Evolutionary conservation across 768 basidiomycete genomes (phyloP), one percentile per base, ranked within the genome.

Genomic region (Crucibulum laeve): DNA sequence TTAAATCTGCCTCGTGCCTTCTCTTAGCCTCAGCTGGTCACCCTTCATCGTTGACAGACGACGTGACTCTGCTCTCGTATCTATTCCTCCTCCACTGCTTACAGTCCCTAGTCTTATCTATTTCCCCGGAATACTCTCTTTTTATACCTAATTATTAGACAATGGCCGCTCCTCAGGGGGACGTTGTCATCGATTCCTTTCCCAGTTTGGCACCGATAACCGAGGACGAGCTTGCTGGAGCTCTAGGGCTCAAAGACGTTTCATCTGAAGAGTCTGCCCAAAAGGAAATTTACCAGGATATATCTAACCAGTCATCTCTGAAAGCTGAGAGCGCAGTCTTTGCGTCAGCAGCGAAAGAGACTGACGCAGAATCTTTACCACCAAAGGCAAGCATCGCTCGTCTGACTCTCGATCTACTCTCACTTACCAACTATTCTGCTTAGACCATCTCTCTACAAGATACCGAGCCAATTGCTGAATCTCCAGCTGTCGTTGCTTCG

Each of bases 151-250:
- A 38, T 47, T 51, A 53, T 47, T 43, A 42, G 38, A 53, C 47
- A 37, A 54, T 56, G 53, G 47, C 55, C 43, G 45, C 49, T 48
- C 45, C 35, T 6, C 44, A 50, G 40, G 35, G 35, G 18, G 35
- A 37, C 35, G 35, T 37, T 37, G 18, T n/a, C 35, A 18, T 21
- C 19, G 18, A n/a, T 4, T 10, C 35, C 18, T 13, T 18, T 11
- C 28, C 15, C 28, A 4, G 15, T 18, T 21, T 37, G n/a, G 10
- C 14, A n/a, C 13, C 35, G 19, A 18, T 37, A 10, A 10, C 35
- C 11, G 19, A 37, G 19, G 35, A 37, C 18, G 35, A 37, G n/a
- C 13, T 10, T 37, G 14, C 35, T 19, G 19, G 10, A 10, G 35
- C 35, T 3, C 19, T 18, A 10, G 35, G 19, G 14, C 10, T 37